A percentile compares a stretch with the other conserved stretches of the same genome.
Evolutionary conservation across 371 early-diverging fungal genomes (phyloP).

Genomic region (Blakeslea trispora): DNA sequence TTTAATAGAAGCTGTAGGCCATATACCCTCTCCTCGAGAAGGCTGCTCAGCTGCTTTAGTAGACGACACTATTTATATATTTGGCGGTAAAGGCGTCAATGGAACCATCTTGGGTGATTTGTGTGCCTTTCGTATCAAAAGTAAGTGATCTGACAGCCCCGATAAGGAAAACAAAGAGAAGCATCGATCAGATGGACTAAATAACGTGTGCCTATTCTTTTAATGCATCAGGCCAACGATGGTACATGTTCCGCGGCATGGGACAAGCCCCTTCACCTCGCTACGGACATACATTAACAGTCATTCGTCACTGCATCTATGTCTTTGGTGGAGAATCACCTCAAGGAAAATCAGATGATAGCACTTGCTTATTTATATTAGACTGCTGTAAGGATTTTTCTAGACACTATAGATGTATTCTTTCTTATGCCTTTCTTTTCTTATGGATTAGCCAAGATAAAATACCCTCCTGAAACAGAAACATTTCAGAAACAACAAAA

Average conservation of each 20-base stretch:
- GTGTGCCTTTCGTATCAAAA: constrained; percentile 63
- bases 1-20: constrained; percentile 61
- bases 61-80: constrained; percentile 68
- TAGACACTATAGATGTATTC: background rate
- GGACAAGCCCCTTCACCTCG: constrained; percentile 62
- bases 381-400: constrained; percentile 53
- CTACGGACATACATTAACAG: constrained; percentile 56
- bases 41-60: constrained; percentile 61
- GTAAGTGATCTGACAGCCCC: constrained; percentile 37
- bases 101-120: constrained; percentile 60
- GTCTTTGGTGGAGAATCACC: constrained; percentile 59
- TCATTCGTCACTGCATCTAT: constrained; percentile 56
- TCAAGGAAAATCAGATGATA: constrained; percentile 38
- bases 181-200: too few species aligned
- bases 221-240: constrained; percentile 64
- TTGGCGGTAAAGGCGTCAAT: constrained; percentile 63
- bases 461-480: constrained; percentile 26
- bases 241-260: constrained; percentile 71
- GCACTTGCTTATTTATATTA: constrained; percentile 50
- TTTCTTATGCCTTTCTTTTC: background rate
- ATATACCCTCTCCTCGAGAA: constrained; percentile 62
- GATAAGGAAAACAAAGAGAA: too few species aligned
- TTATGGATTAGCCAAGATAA: constrained; percentile 57
- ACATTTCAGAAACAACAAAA: constrained; percentile 3
- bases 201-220: too few species aligned